Evolutionary conservation across 176 grass and related monocot genomes (phyloP).

Genomic region (bread wheat (Triticum aestivum)): DNA sequence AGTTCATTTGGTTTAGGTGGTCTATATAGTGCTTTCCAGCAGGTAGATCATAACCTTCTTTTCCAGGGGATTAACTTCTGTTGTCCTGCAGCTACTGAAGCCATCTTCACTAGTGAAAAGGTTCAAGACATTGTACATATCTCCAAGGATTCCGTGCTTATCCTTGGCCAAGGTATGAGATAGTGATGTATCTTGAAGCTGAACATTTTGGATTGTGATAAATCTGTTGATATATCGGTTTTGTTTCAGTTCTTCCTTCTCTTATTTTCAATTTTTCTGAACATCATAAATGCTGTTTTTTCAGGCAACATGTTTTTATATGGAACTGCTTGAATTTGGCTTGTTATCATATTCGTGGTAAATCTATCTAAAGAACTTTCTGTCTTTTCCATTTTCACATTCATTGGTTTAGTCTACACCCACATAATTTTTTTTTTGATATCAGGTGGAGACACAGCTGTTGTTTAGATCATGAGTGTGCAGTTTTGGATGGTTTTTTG

Average conservation of each 20-base stretch:
- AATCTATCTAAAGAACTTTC: neutral
- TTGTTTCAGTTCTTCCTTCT: neutral
- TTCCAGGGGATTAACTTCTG: conserved; percentile 13
- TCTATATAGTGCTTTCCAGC: neutral
- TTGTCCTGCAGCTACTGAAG: conserved; percentile 69
- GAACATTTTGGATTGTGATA: neutral
- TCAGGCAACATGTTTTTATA: conserved; percentile 61
- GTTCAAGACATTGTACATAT: conserved; percentile 81
- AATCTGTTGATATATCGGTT: conserved; percentile 9
- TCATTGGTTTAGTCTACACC: neutral
- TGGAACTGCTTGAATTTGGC: conserved; percentile 49
- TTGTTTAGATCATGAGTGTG: conserved; percentile 48
- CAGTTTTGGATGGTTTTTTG: conserved; percentile 40
- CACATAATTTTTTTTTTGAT: conserved; percentile 7
- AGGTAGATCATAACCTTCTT: conserved; percentile 14
- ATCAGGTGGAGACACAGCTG: conserved; percentile 28
- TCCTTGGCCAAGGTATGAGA: conserved; percentile 83
- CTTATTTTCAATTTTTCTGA: conserved; percentile 1
- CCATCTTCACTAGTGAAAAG: conserved; percentile 79
- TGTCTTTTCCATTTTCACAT: conserved; percentile 5
- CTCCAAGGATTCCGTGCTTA: conserved; percentile 64
- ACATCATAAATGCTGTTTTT: conserved; percentile 17
- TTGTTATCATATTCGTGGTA: conserved; percentile 34
- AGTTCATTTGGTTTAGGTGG: conserved; percentile 23
- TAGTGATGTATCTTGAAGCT: neutral